phyloP scores from a whole-genome alignment of 2,329 filamentous ascomycete species.

The Claviceps sp. region DNA sequence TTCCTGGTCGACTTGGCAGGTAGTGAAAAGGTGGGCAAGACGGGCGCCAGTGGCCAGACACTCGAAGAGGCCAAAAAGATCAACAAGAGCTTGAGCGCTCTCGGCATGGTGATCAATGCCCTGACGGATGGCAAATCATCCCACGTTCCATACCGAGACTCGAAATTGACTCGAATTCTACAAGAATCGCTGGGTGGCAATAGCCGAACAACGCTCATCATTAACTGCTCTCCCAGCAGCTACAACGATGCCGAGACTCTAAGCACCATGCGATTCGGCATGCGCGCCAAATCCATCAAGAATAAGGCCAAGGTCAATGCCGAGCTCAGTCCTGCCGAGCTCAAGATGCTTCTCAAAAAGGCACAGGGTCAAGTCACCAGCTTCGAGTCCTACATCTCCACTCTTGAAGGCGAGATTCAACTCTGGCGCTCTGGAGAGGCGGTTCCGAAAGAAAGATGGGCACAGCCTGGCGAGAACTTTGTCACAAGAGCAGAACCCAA shows the following conservation, averaged over 20 bases:
- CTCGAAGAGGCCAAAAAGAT: constrained; percentile 99
- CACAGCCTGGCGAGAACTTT: constrained; percentile 43
- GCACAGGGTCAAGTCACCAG: constrained; percentile 79
- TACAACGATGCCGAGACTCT: constrained; percentile 96
- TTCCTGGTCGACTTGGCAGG: constrained; percentile 97
- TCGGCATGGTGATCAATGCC: constrained; percentile 98
- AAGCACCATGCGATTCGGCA: constrained; percentile 85
- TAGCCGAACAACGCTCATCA: constrained; percentile 93
- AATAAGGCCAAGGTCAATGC: constrained; percentile 99
- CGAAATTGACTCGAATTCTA: constrained; percentile 89
- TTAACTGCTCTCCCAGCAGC: constrained; percentile 97
- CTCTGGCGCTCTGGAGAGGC: constrained; percentile 78
- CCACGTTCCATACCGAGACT: constrained; percentile 93
- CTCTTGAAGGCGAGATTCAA: constrained; percentile 71
- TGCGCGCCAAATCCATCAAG: constrained; percentile 96
- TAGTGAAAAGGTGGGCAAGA: constrained; percentile 98
- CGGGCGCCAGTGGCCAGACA: constrained; percentile 90
- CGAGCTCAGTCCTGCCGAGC: constrained; percentile 86
- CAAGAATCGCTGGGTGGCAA: constrained; percentile 97
- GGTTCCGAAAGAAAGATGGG: constrained; percentile 85
- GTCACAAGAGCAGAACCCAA: constrained; percentile 28
- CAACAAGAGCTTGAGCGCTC: constrained; percentile 96
- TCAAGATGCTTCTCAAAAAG: constrained; percentile 87
- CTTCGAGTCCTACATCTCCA: constrained; percentile 76
- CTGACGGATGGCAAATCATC: constrained; percentile 94